phyloP scores from a whole-genome alignment of 805 yeast species.

The Kregervanrija fluxuum region DNA sequence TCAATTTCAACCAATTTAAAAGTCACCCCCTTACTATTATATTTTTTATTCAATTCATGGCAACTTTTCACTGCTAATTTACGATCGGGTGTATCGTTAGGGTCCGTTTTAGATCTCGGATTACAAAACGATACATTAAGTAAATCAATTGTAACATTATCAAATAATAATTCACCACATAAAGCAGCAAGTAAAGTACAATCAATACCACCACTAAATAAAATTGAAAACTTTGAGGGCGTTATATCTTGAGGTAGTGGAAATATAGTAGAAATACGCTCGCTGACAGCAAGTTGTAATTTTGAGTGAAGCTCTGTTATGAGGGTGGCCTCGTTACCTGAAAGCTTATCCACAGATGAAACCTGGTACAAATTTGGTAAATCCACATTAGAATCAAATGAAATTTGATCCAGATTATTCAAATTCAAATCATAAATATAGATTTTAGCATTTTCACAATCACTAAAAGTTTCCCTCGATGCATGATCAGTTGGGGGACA shows the following conservation, averaged over 20 bases:
- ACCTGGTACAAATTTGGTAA: slow-evolving; percentile 1
- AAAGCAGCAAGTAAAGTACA: slow-evolving; percentile 74
- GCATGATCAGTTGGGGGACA: slow-evolving; percentile 31
- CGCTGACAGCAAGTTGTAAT: slow-evolving; percentile 33
- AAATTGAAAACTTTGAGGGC: slow-evolving; percentile 40
- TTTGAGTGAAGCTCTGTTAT: slow-evolving; percentile 19
- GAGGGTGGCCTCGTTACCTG: not conserved
- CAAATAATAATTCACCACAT: slow-evolving; percentile 27
- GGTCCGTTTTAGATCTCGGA: slow-evolving; percentile 58
- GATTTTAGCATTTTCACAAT: slow-evolving; percentile 49
- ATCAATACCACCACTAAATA: slow-evolving; percentile 94
- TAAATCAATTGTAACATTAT: slow-evolving; percentile 51
- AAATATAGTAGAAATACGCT: slow-evolving; percentile 53
- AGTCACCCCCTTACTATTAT: slow-evolving; percentile 25
- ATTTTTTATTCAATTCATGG: slow-evolving; percentile 38
- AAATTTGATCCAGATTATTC: slow-evolving; percentile 7
- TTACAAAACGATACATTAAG: slow-evolving; percentile 90
- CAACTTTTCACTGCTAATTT: slow-evolving; percentile 61
- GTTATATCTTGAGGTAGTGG: slow-evolving; percentile 38
- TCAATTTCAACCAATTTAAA: slow-evolving; percentile 62
- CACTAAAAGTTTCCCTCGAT: slow-evolving; percentile 29
- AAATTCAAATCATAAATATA: slow-evolving; percentile 33
- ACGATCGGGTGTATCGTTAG: slow-evolving; percentile 81
- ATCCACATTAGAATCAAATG: not conserved
- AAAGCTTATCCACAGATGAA: not conserved